Percentiles rank a stretch among this genome's conserved stretches.
These are phyloP conservation scores for Nidularia pulvinata DNA, from an alignment of 768 basidiomycete species.

Conservation along the genomic window DNA sequence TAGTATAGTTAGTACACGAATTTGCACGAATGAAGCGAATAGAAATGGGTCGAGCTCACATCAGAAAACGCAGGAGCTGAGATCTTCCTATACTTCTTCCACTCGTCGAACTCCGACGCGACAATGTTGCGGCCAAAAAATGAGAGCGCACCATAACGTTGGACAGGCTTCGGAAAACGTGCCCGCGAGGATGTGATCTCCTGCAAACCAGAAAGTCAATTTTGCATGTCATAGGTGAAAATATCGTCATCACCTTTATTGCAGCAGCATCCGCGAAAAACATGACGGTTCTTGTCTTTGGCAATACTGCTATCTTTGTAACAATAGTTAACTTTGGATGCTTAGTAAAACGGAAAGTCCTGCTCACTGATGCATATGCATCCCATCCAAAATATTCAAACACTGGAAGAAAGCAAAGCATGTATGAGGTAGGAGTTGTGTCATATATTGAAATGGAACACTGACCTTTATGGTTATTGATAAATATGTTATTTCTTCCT, in stretches of 20 bases:
- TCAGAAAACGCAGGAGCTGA: slow-evolving; percentile 68
- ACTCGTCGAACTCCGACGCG: slow-evolving; percentile 61
- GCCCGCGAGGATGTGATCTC: slow-evolving; percentile 46
- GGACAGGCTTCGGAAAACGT: slow-evolving; percentile 57
- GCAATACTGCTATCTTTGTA: slow-evolving; percentile 26
- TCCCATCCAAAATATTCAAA: slow-evolving; percentile 31
- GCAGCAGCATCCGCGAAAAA: slow-evolving; percentile 36
- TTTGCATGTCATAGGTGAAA: too few species aligned
- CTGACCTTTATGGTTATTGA: slow-evolving; percentile 26
- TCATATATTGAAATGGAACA: neutral
- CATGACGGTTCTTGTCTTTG: slow-evolving; percentile 14
- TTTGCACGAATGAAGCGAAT: neutral
- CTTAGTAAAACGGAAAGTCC: too few species aligned
- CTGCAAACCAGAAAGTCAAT: too few species aligned
- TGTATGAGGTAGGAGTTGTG: neutral
- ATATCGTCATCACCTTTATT: slow-evolving; percentile 39
- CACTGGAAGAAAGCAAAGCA: slow-evolving; percentile 12
- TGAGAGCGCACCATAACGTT: slow-evolving; percentile 39
- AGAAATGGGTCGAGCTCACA: slow-evolving; percentile 31
- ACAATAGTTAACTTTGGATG: too few species aligned
- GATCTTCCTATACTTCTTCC: slow-evolving; percentile 66
- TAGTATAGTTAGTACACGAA: neutral
- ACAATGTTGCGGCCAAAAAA: slow-evolving; percentile 66
- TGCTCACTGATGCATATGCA: too few species aligned
- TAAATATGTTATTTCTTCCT: slow-evolving; percentile 25